Conservation (phyloP, 1,284 basidiomycete species). For the Waitea zeae region DNA sequence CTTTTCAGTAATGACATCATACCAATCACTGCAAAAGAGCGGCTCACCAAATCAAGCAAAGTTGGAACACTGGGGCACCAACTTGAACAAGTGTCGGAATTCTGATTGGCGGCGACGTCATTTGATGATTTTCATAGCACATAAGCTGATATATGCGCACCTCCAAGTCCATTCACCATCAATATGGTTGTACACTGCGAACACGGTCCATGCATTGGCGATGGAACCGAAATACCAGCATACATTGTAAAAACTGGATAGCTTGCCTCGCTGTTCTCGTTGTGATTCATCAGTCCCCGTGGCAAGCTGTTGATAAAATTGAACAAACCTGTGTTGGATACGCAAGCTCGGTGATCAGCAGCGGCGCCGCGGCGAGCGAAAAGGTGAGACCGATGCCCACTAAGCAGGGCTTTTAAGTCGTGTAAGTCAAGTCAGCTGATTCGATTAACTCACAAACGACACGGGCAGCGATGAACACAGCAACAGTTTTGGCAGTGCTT, state of each 20-base stretch:
- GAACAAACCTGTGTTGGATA: conserved; percentile 34
- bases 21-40: conserved; percentile 57
- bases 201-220: conserved; percentile 15
- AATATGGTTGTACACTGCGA: conserved; percentile 46
- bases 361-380: conserved; percentile 27
- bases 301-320: conserved; percentile 29
- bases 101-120: conserved; percentile 39
- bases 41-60: conserved; percentile 36
- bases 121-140: background rate
- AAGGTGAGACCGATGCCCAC: conserved; percentile 39
- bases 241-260: conserved; percentile 41
- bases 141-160: background rate
- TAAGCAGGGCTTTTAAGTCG: conserved; percentile 29
- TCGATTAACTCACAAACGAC: no score
- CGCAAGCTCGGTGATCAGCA: conserved; percentile 35
- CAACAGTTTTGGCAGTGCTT: conserved; percentile 12
- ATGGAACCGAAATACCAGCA: conserved; percentile 22
- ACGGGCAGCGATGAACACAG: conserved; percentile 15
- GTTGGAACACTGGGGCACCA: conserved; percentile 39
- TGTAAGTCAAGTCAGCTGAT: conserved; percentile 38
- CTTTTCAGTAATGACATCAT: conserved; percentile 26
- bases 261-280: conserved; percentile 39
- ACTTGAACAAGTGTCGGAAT: conserved; percentile 54
- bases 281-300: conserved; percentile 25
- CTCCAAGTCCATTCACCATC: conserved; percentile 42